Base-by-base conservation (phyloP, 2,329 filamentous ascomycete genomes). In the Sporothrix sp. region DNA sequence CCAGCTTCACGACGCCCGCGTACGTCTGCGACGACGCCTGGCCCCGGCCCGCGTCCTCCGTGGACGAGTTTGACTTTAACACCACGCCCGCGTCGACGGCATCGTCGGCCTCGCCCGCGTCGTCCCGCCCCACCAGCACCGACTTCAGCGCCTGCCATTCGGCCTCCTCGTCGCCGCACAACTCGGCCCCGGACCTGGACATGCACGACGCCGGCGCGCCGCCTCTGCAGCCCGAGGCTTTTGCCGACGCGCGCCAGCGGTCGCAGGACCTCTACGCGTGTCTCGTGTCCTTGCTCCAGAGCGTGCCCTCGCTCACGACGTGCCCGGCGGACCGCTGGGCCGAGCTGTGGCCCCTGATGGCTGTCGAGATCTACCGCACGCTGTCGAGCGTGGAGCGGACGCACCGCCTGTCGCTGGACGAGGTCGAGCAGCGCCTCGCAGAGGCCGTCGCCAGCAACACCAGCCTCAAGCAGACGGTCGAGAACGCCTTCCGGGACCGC, bases 361-460 rank as follows among this genome's bases (percentile, higher is more conserved):
- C 76, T 1, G 65, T 80, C 10, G 74, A 81, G 62, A 78, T 81
- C 21, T 75, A 78, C 64, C 74, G 77, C n/a, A 74, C 68, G 58
- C 46, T 58, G 16, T 39, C 50, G 2, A 32, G 10, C 18, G 33
- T 42, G 10, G 44, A 39, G 9, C 52, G 43, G 3, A 14, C 28
- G 13, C 44, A 50, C 23, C 35, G 33, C 7, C 5, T 39, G 14
- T 36, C 52, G 4, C 45, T 55, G 3, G 48, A 51, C 10, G 33
- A 54, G 14, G 35, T 58, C 13, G 56, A 59, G 51, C 20, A 37
- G 25, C 43, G 44, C 13, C 53, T 58, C 8, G 33, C 47, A 35
- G 36, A 36, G 5, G 53, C 47, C 16, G 35, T 56, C 28, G 25
- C 20, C 28, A 36, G 28, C 2, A 14, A 37, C 11, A 48, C 51